Evolutionary conservation across 225 moss, liverwort and hornwort genomes (phyloP), one percentile per base, ranked within the genome.

Genomic region (Anthoceros angustus): DNA sequence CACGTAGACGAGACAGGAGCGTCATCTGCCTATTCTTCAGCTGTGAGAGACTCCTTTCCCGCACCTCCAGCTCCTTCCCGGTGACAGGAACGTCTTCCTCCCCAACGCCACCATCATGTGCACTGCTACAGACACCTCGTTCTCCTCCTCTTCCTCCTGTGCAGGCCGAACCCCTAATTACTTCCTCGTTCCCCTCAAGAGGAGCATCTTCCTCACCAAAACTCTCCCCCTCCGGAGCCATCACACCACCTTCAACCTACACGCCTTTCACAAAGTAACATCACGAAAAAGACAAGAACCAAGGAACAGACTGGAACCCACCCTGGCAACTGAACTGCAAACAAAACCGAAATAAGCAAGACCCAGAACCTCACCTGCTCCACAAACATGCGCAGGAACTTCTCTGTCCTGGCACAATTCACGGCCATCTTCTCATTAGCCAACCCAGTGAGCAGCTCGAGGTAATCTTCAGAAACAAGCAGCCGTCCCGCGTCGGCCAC

Each of bases 401-500:
- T 69, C 45, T 82, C 76, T 16, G 80, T 85, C 49, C 91, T 83
- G 69, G 84, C 76, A 64, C 79, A 77, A 70, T 95, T 95, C 11
- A 86, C 62, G 65, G 75, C 72, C 78, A 95, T 78, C 71, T 91
- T 91, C 73, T 75, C 68, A 66, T 88, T 91, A 5, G 88, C 85
- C 60, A 82, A 66, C 40, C 63, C 66, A 46, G 75, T 74, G 43
- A 95, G 70, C 43, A 84, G 86, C 43, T 70, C 71, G n/a, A 95
- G 63, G 69, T 91, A 95, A 42, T 82, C 73, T 40, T 85, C 82
- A 23, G 88, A 49, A 40, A 91, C 83, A 60, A 95, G 26, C 10
- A 77, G 26, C 16, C 68, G 41, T 49, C 91, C 86, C 40, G 78
- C 82, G 67, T 84, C 80, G 12, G 78, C 88, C 46, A 95, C 80